Percentiles rank a stretch among this genome's conserved stretches.
These are phyloP conservation scores for Dioscorea zingiberensis DNA, from an alignment of 106 monocot species.

Conservation along the genomic window DNA sequence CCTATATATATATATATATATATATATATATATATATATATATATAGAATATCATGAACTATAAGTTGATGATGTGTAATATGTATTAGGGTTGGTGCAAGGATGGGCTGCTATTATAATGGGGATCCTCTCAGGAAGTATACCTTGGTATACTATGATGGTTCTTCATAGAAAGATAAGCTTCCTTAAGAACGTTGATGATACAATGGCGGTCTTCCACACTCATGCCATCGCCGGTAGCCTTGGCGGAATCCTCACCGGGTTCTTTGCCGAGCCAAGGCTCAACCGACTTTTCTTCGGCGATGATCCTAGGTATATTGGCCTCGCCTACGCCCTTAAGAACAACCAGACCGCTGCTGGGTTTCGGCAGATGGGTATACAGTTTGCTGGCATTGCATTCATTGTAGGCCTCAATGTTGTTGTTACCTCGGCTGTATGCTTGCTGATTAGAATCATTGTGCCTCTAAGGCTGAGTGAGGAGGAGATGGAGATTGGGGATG, in stretches of 20 bases:
- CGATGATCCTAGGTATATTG: neutral
- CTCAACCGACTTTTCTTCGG: conserved; percentile 1
- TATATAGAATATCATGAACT: too few relatives aligned
- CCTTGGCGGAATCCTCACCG: neutral
- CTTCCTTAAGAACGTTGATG: neutral
- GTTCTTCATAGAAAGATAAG: neutral
- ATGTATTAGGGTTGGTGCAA: neutral
- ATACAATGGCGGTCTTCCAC: conserved; percentile 2
- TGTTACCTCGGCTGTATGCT: neutral
- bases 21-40: too few relatives aligned
- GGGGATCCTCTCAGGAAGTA: neutral
- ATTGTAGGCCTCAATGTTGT: neutral
- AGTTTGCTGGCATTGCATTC: neutral
- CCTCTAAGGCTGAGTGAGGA: neutral
- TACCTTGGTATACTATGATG: neutral
- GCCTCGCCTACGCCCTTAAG: neutral
- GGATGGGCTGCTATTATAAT: neutral
- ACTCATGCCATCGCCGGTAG: neutral
- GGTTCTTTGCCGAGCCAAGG: neutral
- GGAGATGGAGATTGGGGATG: neutral
- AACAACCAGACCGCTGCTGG: neutral
- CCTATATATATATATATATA: too few relatives aligned
- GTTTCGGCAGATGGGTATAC: neutral
- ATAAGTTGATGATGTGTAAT: too few relatives aligned
- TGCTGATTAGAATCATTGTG: neutral